These are phyloP conservation scores for Aspergillus puulaauensis DNA, from an alignment of 2,329 filamentous ascomycete genomes.

Conservation along the genomic window DNA sequence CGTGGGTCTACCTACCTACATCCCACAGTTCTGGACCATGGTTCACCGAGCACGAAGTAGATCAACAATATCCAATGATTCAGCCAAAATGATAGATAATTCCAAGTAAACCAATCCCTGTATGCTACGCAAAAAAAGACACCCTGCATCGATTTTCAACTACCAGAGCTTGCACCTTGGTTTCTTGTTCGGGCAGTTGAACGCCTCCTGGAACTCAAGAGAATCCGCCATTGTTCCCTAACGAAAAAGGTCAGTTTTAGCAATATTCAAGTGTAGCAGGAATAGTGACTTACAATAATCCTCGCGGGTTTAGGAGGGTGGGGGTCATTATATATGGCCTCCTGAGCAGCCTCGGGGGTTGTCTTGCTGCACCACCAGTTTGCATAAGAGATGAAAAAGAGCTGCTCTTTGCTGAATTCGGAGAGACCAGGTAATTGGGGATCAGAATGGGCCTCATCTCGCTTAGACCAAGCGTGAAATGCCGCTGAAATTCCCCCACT, in stretches of 20 bases:
- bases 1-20: not conserved
- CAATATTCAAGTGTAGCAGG: not conserved
- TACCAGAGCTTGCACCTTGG: conserved; percentile 72
- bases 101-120: not conserved
- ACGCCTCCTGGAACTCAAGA: conserved; percentile 65
- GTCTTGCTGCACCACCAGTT: conserved; percentile 68
- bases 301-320: conserved; percentile 66
- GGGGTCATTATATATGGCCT: conserved; percentile 60
- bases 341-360: conserved; percentile 57
- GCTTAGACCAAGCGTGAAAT: conserved; percentile 65
- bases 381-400: conserved; percentile 67
- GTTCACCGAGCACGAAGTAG: too few species aligned
- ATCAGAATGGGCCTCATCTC: conserved; percentile 52
- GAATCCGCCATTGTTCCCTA: conserved; percentile 67
- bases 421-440: conserved; percentile 60
- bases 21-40: not conserved
- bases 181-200: conserved; percentile 64
- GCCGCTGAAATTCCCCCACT: conserved; percentile 64
- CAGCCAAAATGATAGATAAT: not conserved
- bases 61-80: too few species aligned
- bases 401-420: conserved; percentile 63
- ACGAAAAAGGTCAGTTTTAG: conserved; percentile 6
- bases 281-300: conserved; percentile 42
- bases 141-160: not conserved
- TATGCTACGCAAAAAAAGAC: too few species aligned